These are phyloP conservation scores for Russula foetens DNA, from an alignment of 768 basidiomycete genomes.

Conservation along the genomic window DNA sequence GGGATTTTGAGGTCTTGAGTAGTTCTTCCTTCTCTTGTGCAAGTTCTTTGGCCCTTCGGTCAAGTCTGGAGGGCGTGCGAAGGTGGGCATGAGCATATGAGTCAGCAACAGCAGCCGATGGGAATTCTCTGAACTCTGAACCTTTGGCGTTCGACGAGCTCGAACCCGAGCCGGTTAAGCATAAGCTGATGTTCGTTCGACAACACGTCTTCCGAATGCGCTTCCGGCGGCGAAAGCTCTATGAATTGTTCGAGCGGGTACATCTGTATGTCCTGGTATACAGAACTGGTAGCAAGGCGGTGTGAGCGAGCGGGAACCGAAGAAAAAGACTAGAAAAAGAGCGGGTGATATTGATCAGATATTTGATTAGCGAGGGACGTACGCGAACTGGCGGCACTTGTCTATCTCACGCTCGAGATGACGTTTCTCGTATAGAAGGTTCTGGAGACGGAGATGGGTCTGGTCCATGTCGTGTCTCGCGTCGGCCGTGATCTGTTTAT, in stretches of 20 bases:
- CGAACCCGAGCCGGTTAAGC: slow-evolving; percentile 81
- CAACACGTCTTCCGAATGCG: slow-evolving; percentile 50
- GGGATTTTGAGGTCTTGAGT: slow-evolving; percentile 71
- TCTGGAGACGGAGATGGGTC: slow-evolving; percentile 78
- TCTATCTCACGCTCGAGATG: slow-evolving; percentile 89
- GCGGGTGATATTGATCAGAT: neutral
- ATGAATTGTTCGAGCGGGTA: slow-evolving; percentile 63
- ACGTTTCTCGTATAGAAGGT: slow-evolving; percentile 80
- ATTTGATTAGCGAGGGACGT: too few species aligned
- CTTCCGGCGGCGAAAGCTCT: slow-evolving; percentile 58
- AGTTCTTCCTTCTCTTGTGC: slow-evolving; percentile 65
- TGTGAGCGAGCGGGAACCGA: neutral
- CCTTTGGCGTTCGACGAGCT: slow-evolving; percentile 85
- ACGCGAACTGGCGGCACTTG: slow-evolving; percentile 91
- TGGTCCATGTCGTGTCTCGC: slow-evolving; percentile 87
- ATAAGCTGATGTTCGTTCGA: slow-evolving; percentile 75
- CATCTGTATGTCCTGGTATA: slow-evolving; percentile 81
- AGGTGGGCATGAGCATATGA: slow-evolving; percentile 3
- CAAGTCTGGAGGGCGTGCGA: slow-evolving; percentile 41
- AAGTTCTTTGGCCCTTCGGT: slow-evolving; percentile 62
- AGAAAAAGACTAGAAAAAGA: slow-evolving; percentile 2
- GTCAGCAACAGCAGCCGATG: slow-evolving; percentile 17
- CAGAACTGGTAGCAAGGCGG: slow-evolving; percentile 43
- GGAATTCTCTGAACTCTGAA: slow-evolving; percentile 33
- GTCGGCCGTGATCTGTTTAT: slow-evolving; percentile 63